A percentile compares a stretch with the other conserved stretches of the same genome.
These are phyloP conservation scores for Scleroderma bovista DNA, from an alignment of 768 basidiomycete genomes.

Conservation along the genomic window DNA sequence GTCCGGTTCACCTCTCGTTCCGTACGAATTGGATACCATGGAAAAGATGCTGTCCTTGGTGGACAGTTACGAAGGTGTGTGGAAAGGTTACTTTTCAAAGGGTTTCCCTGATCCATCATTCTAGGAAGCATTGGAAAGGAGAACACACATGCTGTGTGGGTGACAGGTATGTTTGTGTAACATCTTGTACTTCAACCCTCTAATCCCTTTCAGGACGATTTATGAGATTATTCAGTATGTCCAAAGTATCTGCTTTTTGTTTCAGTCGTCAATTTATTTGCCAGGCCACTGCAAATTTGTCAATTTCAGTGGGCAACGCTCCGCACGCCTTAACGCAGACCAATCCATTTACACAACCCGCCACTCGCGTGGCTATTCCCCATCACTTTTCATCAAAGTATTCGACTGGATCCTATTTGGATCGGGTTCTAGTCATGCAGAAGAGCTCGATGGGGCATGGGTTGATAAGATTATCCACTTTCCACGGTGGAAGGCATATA, in stretches of 20 bases:
- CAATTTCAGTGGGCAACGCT: constrained; percentile 43
- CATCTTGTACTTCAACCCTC: not conserved
- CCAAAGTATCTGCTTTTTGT: not conserved
- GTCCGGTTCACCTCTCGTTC: constrained; percentile 2
- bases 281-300: constrained; percentile 32
- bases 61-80: constrained; percentile 1
- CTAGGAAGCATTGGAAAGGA: not conserved
- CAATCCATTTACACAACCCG: constrained; percentile 32
- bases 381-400: constrained; percentile 7
- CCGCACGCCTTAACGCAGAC: constrained; percentile 40
- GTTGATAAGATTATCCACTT: constrained; percentile 4
- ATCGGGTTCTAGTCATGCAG: constrained; percentile 21
- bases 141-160: not conserved
- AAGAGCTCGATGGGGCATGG: constrained; percentile 6
- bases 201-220: constrained; percentile 29
- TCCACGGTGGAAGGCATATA: constrained; percentile 7
- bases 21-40: constrained; percentile 6
- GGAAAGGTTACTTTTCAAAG: no score
- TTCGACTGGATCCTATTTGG: constrained; percentile 20
- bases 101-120: not conserved
- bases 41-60: constrained; percentile 5
- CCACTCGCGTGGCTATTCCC: not conserved
- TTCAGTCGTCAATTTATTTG: not conserved
- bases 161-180: not conserved
- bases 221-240: constrained; percentile 39